Base-by-base conservation (phyloP, 2,329 filamentous ascomycete genomes). In the Aureobasidium subglaciale region DNA sequence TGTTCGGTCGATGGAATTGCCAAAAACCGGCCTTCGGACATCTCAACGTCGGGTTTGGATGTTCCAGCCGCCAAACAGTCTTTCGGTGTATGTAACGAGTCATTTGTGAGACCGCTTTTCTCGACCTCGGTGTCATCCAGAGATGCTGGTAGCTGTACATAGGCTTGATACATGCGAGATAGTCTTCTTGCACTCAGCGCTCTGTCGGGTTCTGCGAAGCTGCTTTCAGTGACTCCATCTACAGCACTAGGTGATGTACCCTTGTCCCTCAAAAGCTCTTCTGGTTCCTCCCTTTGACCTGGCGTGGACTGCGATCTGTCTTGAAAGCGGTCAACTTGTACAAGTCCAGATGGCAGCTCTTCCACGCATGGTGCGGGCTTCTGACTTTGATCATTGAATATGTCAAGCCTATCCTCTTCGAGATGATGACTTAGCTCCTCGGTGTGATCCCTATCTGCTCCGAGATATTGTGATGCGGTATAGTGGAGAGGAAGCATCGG, bases 401-500 rank as follows among this genome's bases (percentile, higher is more conserved):
- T 3, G 6, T 27, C 32, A 3, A 46, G 40, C 5, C 24, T 27
- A 9, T 56, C 40, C 10, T 46, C 25, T 29, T 49, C 35, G 16
- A 27, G 15, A n/a, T 49, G 34, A 32, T 56, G 42, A 7, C 18
- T 27, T 20, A 49, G 34, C 18, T 24, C 42, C 34, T 34, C 35
- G 15, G 45, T 25, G 30, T 50, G 35, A 18, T 43, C 22, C 22
- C 35, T 27, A 16, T 25, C 20, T 20, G 10, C 10, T 18, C 22
- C 37, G 9, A 13, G 9, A 13, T 16, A 16, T 6, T 25, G n/a
- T 20, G 50, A 24, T 4, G 8, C 15, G 15, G n/a, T 7, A 6
- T 10, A 8, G 24, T 18, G 32, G 9, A 24, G 32, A 15, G 64
- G 62, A 34, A 63, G 43, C 11, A 73, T 63, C 7, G 70, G 64